Percentiles rank a stretch among this genome's conserved stretches.
phyloP scores from a whole-genome alignment of 257 asterid species.

The Euphrasia confusa region DNA sequence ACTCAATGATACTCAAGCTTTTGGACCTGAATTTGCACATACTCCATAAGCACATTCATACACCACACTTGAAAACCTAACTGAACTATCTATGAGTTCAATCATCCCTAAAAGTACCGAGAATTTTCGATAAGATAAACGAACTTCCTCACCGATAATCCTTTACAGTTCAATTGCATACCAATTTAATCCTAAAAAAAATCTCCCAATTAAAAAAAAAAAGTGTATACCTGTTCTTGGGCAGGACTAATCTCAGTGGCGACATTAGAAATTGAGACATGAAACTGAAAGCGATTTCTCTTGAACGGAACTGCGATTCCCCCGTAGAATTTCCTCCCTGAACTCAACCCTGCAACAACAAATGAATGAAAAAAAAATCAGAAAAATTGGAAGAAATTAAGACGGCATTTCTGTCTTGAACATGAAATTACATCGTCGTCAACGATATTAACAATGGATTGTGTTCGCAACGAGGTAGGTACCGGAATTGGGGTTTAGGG shows the following conservation, averaged over 20 bases:
- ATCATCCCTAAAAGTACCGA: too few species aligned
- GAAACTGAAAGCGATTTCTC: slow-evolving; percentile 50
- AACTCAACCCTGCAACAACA: slow-evolving; percentile 35
- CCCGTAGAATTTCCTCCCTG: slow-evolving; percentile 54
- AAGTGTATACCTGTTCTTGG: slow-evolving; percentile 46
- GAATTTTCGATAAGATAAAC: too few species aligned
- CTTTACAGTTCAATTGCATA: not conserved
- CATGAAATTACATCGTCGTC: not conserved
- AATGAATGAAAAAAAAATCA: not conserved
- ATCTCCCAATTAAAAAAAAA: not conserved
- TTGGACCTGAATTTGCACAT: slow-evolving; percentile 34
- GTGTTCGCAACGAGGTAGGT: not conserved
- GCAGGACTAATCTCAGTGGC: slow-evolving; percentile 66
- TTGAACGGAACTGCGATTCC: slow-evolving; percentile 46
- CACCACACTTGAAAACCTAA: not conserved
- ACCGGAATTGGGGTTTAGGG: slow-evolving; percentile 41
- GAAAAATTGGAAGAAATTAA: slow-evolving; percentile 7
- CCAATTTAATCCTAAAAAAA: not conserved
- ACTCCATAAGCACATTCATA: not conserved
- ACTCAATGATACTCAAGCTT: slow-evolving; percentile 28
- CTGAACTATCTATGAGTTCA: too few species aligned
- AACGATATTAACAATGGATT: not conserved
- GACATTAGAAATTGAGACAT: slow-evolving; percentile 58
- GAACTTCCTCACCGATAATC: too few species aligned
- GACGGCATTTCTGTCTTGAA: not conserved